Percentiles rank a stretch among this genome's conserved stretches.
Evolutionary conservation across 2,329 filamentous ascomycete species (phyloP).

Genomic region (Pyricularia grisea): DNA sequence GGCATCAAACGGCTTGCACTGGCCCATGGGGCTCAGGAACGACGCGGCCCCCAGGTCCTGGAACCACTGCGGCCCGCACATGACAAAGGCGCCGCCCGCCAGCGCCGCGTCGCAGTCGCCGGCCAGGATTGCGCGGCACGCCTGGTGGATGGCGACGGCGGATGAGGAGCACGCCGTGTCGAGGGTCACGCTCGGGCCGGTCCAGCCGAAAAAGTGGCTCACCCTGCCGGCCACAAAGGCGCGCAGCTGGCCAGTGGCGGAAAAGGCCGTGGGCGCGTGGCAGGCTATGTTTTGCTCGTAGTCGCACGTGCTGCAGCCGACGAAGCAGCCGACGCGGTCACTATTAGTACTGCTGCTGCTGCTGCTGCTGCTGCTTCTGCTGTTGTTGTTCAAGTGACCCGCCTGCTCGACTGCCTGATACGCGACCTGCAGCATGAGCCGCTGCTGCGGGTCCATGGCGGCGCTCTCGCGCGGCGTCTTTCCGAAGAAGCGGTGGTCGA

Average conservation of each 20-base stretch:
- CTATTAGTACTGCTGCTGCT: too few species aligned
- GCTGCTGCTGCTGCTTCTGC: too few species aligned
- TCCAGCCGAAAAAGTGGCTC: slow-evolving; percentile 25
- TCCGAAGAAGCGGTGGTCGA: slow-evolving; percentile 32
- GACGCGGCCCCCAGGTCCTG: slow-evolving; percentile 18
- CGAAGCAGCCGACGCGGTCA: slow-evolving; percentile 24
- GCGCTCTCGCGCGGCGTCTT: slow-evolving; percentile 24
- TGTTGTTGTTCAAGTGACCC: slow-evolving; percentile 11
- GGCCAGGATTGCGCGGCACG: slow-evolving; percentile 16
- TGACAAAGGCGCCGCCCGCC: slow-evolving; percentile 29
- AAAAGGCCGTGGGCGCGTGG: slow-evolving; percentile 25
- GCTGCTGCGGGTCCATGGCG: slow-evolving; percentile 29
- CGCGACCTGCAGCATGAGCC: slow-evolving; percentile 25
- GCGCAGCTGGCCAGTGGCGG: slow-evolving; percentile 22
- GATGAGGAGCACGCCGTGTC: slow-evolving; percentile 29
- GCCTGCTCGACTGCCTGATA: slow-evolving; percentile 27
- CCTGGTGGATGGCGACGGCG: slow-evolving; percentile 22
- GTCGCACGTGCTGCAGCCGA: slow-evolving; percentile 24
- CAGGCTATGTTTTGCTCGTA: slow-evolving; percentile 31
- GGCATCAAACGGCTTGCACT: slow-evolving; percentile 21
- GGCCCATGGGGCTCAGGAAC: slow-evolving; percentile 19
- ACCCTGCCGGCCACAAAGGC: slow-evolving; percentile 23
- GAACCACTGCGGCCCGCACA: slow-evolving; percentile 17
- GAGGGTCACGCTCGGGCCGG: slow-evolving; percentile 21
- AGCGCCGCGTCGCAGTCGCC: slow-evolving; percentile 24